These are phyloP conservation scores for Parietichytrium sp. DNA, from an alignment of 108 stramenopile genomes.

Conservation along the genomic window DNA sequence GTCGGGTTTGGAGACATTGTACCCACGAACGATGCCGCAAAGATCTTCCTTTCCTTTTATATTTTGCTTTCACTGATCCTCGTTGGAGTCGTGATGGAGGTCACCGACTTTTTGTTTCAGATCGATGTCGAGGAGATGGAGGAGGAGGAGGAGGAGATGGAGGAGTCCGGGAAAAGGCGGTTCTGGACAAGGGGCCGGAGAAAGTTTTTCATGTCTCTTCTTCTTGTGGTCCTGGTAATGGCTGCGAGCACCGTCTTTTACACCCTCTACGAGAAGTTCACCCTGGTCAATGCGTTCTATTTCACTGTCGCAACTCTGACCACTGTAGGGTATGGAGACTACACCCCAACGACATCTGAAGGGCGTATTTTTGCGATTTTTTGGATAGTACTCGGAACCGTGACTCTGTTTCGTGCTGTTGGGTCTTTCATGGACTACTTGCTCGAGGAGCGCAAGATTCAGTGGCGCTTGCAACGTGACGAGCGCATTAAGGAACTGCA, in stretches of 20 bases:
- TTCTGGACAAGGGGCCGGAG: background rate
- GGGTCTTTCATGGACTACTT: conserved; percentile 7
- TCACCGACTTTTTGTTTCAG: conserved; percentile 1
- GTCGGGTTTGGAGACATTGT: conserved; percentile 31
- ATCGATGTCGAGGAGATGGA: conserved; percentile 17
- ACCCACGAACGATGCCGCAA: background rate
- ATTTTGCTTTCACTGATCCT: background rate
- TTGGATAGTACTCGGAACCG: background rate
- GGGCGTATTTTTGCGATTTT: conserved; percentile 20
- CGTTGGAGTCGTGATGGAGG: background rate
- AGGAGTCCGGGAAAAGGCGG: no score
- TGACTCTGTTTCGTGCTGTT: background rate
- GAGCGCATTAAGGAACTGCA: background rate
- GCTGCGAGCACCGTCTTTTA: background rate
- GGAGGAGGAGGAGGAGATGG: conserved; percentile 1
- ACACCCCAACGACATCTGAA: background rate
- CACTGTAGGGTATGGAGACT: conserved; percentile 29
- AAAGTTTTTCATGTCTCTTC: background rate
- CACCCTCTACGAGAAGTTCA: background rate
- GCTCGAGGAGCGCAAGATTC: background rate
- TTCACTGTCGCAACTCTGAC: conserved; percentile 14
- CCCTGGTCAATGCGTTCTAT: background rate
- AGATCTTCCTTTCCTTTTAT: background rate
- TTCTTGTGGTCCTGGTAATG: background rate
- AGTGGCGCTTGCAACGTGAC: background rate